Evolutionary conservation across 768 basidiomycete species (phyloP).

Genomic region (Phanerodontia chrysosporium): DNA sequence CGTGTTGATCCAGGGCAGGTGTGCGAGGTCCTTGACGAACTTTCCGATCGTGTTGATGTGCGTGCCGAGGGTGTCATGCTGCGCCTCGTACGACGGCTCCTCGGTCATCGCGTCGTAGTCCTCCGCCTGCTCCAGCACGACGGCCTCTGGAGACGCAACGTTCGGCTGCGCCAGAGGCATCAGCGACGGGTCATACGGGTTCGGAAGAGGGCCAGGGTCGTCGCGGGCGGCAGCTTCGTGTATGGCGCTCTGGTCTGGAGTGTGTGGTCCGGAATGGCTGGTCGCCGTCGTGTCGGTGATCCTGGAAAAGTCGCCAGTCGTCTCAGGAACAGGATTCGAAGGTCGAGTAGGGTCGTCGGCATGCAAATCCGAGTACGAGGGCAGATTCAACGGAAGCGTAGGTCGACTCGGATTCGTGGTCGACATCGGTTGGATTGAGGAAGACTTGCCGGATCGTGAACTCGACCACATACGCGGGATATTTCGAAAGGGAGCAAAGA

Average conservation of each 20-base stretch:
- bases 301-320: neutral
- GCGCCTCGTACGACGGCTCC: constrained; percentile 17
- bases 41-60: constrained; percentile 26
- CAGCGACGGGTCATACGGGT: constrained; percentile 8
- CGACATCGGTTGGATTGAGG: neutral
- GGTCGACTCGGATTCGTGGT: neutral
- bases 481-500: constrained; percentile 17
- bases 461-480: constrained; percentile 15
- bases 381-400: neutral
- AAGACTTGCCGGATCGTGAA: neutral
- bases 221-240: neutral
- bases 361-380: neutral
- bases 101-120: constrained; percentile 35
- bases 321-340: neutral
- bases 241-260: neutral
- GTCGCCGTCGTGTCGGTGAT: neutral
- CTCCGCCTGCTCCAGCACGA: constrained; percentile 25
- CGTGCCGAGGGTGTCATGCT: constrained; percentile 26
- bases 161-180: neutral
- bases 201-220: neutral
- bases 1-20: constrained; percentile 33
- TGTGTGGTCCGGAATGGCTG: neutral
- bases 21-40: constrained; percentile 29
- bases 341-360: neutral
- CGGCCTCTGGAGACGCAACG: constrained; percentile 22